Percentiles rank a stretch among this genome's conserved stretches.
phyloP scores from a whole-genome alignment of 1,284 basidiomycete species.

The Malassezia caprae region DNA sequence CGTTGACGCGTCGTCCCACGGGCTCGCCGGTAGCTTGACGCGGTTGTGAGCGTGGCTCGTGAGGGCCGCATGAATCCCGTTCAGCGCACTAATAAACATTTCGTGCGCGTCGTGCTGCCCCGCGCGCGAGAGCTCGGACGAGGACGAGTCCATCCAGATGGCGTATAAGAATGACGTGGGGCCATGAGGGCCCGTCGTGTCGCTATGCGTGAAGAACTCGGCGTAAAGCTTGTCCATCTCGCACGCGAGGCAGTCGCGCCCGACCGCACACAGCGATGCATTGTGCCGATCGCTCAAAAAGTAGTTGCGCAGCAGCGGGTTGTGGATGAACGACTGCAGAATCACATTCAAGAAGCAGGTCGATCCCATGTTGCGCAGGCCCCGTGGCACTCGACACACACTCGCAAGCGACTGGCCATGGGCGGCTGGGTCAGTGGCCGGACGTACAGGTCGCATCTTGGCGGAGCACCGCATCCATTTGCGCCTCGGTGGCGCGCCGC shows the following conservation, averaged over 20 bases:
- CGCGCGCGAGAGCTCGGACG: constrained; percentile 72
- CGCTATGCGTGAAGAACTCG: constrained; percentile 41
- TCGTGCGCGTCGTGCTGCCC: constrained; percentile 92
- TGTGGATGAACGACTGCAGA: constrained; percentile 83
- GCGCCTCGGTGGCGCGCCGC: constrained; percentile 17
- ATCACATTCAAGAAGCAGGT: constrained; percentile 92
- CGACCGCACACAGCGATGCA: constrained; percentile 57
- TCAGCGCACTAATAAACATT: constrained; percentile 47
- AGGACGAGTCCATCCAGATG: constrained; percentile 65
- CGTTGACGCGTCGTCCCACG: constrained; percentile 22
- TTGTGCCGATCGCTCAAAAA: constrained; percentile 76
- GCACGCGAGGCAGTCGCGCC: constrained; percentile 73
- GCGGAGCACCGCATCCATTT: neutral
- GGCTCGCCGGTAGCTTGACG: constrained; percentile 22
- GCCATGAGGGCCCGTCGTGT: constrained; percentile 58
- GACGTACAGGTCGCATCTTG: constrained; percentile 8
- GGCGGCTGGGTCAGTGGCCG: neutral
- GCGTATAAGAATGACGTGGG: constrained; percentile 74
- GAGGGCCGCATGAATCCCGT: constrained; percentile 36
- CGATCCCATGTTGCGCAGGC: constrained; percentile 80
- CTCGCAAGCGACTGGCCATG: neutral
- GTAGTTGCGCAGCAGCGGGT: constrained; percentile 78
- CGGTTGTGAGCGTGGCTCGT: constrained; percentile 26
- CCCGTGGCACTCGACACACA: constrained; percentile 57
- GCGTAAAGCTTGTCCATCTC: constrained; percentile 86